phyloP scores from a whole-genome alignment of 2,329 filamentous ascomycete species.

The Purpureocillium takamizusanense region DNA sequence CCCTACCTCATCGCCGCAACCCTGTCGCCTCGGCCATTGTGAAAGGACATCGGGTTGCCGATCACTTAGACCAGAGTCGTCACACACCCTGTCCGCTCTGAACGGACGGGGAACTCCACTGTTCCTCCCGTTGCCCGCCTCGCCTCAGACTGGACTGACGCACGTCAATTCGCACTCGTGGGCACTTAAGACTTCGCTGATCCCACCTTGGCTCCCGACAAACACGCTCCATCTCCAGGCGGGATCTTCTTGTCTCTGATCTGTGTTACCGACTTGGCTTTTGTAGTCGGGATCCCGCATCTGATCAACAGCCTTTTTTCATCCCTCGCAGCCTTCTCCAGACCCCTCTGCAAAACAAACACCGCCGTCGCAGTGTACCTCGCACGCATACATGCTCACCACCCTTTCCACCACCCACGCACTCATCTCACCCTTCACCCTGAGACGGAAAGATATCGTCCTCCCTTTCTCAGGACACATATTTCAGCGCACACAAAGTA shows the following conservation, averaged over 20 bases:
- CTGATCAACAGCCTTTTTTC: slow-evolving; percentile 37
- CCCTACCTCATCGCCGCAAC: slow-evolving; percentile 33
- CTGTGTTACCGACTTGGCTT: slow-evolving; percentile 36
- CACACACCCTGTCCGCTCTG: slow-evolving; percentile 30
- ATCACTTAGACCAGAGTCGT: slow-evolving; percentile 45
- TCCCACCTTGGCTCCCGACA: slow-evolving; percentile 34
- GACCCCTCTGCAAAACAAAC: no score
- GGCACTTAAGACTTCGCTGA: slow-evolving; percentile 54
- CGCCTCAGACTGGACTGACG: slow-evolving; percentile 28
- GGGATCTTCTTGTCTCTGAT: slow-evolving; percentile 29
- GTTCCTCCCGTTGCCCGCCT: slow-evolving; percentile 27
- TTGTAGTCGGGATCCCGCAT: slow-evolving; percentile 37
- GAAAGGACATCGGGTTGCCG: slow-evolving; percentile 44
- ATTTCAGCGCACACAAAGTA: no score
- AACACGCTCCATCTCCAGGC: slow-evolving; percentile 21
- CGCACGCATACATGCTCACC: no score
- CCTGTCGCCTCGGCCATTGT: slow-evolving; percentile 35
- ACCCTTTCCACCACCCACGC: no score
- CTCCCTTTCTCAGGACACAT: no score
- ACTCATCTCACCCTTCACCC: no score
- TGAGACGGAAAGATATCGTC: no score
- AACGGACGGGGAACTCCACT: slow-evolving; percentile 25
- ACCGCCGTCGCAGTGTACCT: no score
- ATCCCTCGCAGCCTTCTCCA: slow-evolving; percentile 1
- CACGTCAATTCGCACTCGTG: slow-evolving; percentile 27